These are phyloP conservation scores for Cercospora beticola DNA, from an alignment of 2,329 filamentous ascomycete genomes.

Conservation along the genomic window DNA sequence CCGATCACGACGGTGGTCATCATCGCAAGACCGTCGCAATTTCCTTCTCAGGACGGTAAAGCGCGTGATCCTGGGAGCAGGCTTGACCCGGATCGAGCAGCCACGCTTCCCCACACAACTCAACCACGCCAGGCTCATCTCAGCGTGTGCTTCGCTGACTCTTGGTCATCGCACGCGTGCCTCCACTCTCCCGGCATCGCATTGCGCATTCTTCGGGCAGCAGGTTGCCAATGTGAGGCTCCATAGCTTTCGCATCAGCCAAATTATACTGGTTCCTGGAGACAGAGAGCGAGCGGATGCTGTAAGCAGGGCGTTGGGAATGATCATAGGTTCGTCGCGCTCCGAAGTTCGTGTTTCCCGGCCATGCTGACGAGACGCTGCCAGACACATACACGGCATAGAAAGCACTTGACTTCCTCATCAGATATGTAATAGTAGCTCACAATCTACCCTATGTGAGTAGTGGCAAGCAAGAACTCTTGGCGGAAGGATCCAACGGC, in stretches of 20 bases:
- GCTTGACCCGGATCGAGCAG: constrained; percentile 2
- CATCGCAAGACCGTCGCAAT: background rate
- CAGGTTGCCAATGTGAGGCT: constrained; percentile 25
- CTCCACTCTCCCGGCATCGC: constrained; percentile 13
- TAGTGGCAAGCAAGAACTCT: background rate
- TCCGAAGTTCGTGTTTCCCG: background rate
- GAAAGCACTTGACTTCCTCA: constrained; percentile 20
- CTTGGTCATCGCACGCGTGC: constrained; percentile 12
- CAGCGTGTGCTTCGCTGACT: constrained; percentile 1
- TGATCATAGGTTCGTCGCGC: constrained; percentile 32
- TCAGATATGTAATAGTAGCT: constrained; percentile 34
- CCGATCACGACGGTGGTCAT: background rate
- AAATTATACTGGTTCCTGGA: background rate
- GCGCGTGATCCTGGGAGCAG: background rate
- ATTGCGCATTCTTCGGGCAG: constrained; percentile 7
- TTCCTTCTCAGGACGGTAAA: background rate
- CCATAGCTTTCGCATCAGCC: constrained; percentile 9
- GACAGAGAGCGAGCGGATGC: background rate
- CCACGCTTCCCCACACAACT: constrained; percentile 21
- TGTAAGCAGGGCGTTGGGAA: constrained; percentile 23
- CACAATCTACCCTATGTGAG: constrained; percentile 25
- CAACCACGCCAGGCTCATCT: constrained; percentile 6
- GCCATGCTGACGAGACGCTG: background rate
- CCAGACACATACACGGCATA: constrained; percentile 28
- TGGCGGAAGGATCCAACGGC: background rate